Percentiles rank a stretch among this genome's conserved stretches.
Evolutionary conservation across 2,329 filamentous ascomycete genomes (phyloP).

Genomic region (Cryphonectria nitschkei): DNA sequence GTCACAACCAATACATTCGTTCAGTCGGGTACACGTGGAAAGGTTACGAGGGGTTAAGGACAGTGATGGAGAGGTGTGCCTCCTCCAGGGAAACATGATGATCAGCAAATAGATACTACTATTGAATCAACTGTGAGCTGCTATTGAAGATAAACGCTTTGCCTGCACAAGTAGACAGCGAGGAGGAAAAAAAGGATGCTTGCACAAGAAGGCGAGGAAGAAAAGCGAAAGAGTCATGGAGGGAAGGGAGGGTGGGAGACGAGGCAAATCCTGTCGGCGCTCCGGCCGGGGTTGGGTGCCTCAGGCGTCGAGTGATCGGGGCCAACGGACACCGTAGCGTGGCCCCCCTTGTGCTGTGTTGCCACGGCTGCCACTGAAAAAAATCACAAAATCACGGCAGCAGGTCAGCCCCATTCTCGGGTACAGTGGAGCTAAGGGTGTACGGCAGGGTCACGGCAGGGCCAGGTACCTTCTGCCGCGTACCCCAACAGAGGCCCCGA

Average conservation of each 20-base stretch:
- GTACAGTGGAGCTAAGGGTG: slow-evolving; percentile 4
- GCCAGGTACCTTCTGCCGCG: slow-evolving; percentile 3
- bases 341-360: background rate
- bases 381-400: background rate
- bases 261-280: slow-evolving; percentile 22
- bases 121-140: no score
- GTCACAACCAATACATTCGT: background rate
- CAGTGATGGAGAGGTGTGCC: background rate
- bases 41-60: background rate
- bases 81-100: no score
- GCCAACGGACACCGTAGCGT: slow-evolving; percentile 25
- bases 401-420: slow-evolving; percentile 2
- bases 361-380: slow-evolving; percentile 19
- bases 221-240: background rate
- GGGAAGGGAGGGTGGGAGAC: background rate
- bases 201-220: background rate
- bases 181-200: no score
- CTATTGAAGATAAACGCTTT: background rate
- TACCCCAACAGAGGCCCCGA: slow-evolving; percentile 3
- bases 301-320: slow-evolving; percentile 23
- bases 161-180: background rate
- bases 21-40: background rate
- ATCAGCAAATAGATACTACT: background rate
- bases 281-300: slow-evolving; percentile 26
- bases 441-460: slow-evolving; percentile 6